These are phyloP conservation scores for Strobilomyces confusus DNA, from an alignment of 768 basidiomycete genomes.

Conservation along the genomic window DNA sequence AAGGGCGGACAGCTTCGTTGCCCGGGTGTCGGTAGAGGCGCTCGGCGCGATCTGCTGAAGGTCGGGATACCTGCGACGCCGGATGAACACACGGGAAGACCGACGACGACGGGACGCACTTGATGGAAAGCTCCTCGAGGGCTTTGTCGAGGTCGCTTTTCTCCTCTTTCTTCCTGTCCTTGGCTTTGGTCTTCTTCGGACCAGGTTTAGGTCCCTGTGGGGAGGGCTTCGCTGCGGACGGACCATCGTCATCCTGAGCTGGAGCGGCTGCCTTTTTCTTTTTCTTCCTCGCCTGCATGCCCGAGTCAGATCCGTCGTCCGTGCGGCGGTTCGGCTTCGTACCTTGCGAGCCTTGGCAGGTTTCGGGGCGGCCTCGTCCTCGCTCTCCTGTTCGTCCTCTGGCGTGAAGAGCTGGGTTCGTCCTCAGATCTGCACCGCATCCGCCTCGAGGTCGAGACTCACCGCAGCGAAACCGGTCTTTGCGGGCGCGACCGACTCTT, in stretches of 20 bases:
- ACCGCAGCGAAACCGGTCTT: conserved; percentile 45
- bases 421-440: conserved; percentile 19
- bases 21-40: conserved; percentile 25
- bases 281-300: conserved; percentile 36
- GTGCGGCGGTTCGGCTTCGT: background rate
- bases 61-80: conserved; percentile 45
- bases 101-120: conserved; percentile 40
- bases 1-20: conserved; percentile 46
- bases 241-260: conserved; percentile 2
- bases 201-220: conserved; percentile 40
- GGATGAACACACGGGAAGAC: background rate
- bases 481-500: conserved; percentile 26
- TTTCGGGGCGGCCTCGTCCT: conserved; percentile 18
- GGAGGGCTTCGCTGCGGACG: conserved; percentile 5
- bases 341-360: conserved; percentile 24
- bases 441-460: conserved; percentile 15
- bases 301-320: background rate
- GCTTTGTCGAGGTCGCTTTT: conserved; percentile 81
- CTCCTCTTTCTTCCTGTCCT: conserved; percentile 57
- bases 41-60: conserved; percentile 36
- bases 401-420: conserved; percentile 40
- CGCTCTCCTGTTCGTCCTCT: conserved; percentile 26
- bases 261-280: conserved; percentile 31
- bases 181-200: conserved; percentile 58
- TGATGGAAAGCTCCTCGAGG: conserved; percentile 74